phyloP scores from a whole-genome alignment of 2,329 filamentous ascomycete species.

The Seiridium unicorne region DNA sequence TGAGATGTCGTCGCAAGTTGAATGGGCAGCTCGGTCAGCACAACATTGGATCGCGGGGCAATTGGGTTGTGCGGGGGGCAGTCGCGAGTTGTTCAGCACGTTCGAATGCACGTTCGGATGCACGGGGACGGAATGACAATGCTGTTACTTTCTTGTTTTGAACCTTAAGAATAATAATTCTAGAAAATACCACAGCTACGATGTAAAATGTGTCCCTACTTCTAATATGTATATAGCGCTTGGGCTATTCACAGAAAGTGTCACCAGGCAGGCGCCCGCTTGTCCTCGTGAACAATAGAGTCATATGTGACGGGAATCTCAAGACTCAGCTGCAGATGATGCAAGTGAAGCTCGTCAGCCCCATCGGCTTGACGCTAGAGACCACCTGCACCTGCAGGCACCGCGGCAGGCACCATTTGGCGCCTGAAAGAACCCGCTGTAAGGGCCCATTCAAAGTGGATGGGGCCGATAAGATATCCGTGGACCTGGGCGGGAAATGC shows the following conservation, averaged over 20 bases:
- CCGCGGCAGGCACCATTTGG: not conserved
- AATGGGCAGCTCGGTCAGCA: too few relatives aligned
- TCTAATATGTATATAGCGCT: not conserved
- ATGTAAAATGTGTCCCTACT: not conserved
- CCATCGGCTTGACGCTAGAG: not conserved
- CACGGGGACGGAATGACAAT: too few relatives aligned
- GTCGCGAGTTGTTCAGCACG: too few relatives aligned
- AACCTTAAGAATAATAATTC: too few relatives aligned
- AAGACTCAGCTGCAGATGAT: conserved; percentile 4
- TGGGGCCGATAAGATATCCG: too few relatives aligned
- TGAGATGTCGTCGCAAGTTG: too few relatives aligned
- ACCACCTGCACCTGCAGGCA: not conserved
- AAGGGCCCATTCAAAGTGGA: too few relatives aligned
- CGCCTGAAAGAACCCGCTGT: not conserved
- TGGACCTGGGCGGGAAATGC: too few relatives aligned
- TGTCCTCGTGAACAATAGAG: conserved; percentile 6
- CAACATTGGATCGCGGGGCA: too few relatives aligned
- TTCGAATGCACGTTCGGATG: too few relatives aligned
- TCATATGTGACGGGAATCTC: not conserved
- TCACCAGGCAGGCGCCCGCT: not conserved
- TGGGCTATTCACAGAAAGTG: not conserved
- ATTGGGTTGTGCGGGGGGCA: too few relatives aligned
- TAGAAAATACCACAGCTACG: not conserved
- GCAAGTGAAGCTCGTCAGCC: conserved; percentile 1
- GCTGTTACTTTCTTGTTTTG: too few relatives aligned